These are phyloP conservation scores for Rhodocollybia butyracea DNA, from an alignment of 768 basidiomycete genomes.

Conservation along the genomic window DNA sequence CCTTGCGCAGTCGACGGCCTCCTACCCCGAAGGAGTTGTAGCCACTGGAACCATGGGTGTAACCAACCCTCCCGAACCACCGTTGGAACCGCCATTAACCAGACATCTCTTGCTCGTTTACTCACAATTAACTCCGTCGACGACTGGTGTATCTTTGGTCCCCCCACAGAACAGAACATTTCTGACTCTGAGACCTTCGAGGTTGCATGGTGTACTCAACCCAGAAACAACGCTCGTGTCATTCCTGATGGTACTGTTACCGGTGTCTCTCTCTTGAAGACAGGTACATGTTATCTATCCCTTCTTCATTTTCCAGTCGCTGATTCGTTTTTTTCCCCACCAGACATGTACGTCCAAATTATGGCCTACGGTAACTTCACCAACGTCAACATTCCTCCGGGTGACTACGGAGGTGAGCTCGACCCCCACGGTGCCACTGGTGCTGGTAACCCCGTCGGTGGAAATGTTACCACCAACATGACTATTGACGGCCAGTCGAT, in stretches of 20 bases:
- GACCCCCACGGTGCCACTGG: slow-evolving; percentile 42
- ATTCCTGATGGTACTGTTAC: slow-evolving; percentile 42
- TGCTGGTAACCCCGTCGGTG: slow-evolving; percentile 40
- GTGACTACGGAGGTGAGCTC: slow-evolving; percentile 41
- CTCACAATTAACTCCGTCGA: slow-evolving; percentile 39
- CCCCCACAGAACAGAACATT: slow-evolving; percentile 28
- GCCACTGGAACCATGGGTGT: slow-evolving; percentile 39
- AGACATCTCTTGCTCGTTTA: slow-evolving; percentile 36
- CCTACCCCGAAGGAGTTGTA: slow-evolving; percentile 33
- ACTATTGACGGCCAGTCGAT: slow-evolving; percentile 29
- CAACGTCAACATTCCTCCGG: slow-evolving; percentile 33
- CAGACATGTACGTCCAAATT: slow-evolving; percentile 39
- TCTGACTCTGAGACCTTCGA: slow-evolving; percentile 40
- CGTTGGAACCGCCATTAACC: slow-evolving; percentile 37
- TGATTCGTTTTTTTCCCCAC: not conserved
- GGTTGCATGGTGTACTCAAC: slow-evolving; percentile 44
- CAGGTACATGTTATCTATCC: slow-evolving; percentile 19
- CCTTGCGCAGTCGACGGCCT: slow-evolving; percentile 13
- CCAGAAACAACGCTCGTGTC: slow-evolving; percentile 41
- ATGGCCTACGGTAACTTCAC: slow-evolving; percentile 43
- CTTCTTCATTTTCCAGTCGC: not conserved
- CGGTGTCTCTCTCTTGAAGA: slow-evolving; percentile 40
- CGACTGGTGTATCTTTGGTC: slow-evolving; percentile 42
- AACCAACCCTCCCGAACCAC: slow-evolving; percentile 40
- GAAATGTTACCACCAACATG: slow-evolving; percentile 42